Conservation (phyloP, 2,329 filamentous ascomycete species). For the Alternaria sp. region DNA sequence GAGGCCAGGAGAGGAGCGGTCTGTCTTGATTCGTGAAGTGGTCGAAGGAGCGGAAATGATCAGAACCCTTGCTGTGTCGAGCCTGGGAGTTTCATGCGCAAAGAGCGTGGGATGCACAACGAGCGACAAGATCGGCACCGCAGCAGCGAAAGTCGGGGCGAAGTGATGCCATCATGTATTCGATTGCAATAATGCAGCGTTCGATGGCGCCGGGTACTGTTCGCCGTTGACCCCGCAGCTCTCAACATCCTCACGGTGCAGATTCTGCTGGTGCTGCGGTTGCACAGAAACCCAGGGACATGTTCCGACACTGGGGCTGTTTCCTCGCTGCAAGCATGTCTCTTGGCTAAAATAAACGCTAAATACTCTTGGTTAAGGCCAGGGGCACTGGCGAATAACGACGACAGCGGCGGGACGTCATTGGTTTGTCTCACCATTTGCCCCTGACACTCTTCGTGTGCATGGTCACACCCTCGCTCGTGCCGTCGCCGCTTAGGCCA, state of each 20-base stretch:
- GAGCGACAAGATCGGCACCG: constrained; percentile 16
- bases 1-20: constrained; percentile 16
- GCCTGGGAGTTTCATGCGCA: constrained; percentile 22
- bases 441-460: constrained; percentile 27
- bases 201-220: not conserved
- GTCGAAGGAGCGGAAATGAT: constrained; percentile 30
- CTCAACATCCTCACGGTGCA: constrained; percentile 6
- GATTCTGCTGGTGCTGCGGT: constrained; percentile 8
- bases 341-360: constrained; percentile 16
- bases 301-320: constrained; percentile 24
- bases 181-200: not conserved
- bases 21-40: constrained; percentile 30
- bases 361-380: constrained; percentile 17
- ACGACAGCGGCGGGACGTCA: constrained; percentile 9
- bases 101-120: constrained; percentile 7
- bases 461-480: constrained; percentile 22
- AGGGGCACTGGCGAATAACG: constrained; percentile 23
- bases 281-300: constrained; percentile 8
- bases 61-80: constrained; percentile 28
- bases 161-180: not conserved
- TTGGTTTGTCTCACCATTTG: constrained; percentile 25
- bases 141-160: constrained; percentile 1
- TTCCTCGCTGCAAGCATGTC: constrained; percentile 30
- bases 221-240: constrained; percentile 12
- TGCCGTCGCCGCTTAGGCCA: constrained; percentile 29